Percentiles rank a stretch among this genome's conserved stretches.
These are phyloP conservation scores for Murraya koenigii DNA, from an alignment of 345 rosid genomes.

Conservation along the genomic window DNA sequence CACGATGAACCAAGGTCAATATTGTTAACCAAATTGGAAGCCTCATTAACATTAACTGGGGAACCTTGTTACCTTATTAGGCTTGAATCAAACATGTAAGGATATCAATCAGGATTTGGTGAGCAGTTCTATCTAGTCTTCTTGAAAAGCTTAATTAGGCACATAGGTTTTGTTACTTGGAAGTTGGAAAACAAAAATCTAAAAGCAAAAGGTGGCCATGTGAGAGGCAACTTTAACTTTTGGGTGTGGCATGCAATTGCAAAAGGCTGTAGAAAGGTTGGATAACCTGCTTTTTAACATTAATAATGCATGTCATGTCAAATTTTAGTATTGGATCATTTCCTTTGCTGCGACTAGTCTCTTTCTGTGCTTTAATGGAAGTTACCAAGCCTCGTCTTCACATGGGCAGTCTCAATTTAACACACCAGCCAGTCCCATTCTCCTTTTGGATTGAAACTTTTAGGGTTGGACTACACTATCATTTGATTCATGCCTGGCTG, in stretches of 20 bases:
- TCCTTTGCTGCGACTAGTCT: slow-evolving; percentile 23
- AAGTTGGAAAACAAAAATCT: slow-evolving; percentile 16
- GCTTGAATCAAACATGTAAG: neutral
- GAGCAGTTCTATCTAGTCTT: slow-evolving; percentile 21
- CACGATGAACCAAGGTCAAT: neutral
- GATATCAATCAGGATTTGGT: slow-evolving; percentile 11
- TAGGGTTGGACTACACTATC: neutral
- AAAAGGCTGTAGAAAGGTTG: slow-evolving; percentile 23
- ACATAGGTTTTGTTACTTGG: neutral
- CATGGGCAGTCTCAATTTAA: slow-evolving; percentile 21
- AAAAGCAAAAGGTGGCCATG: slow-evolving; percentile 40
- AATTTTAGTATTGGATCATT: slow-evolving; percentile 25
- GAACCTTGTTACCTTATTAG: neutral
- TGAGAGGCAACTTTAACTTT: slow-evolving; percentile 43
- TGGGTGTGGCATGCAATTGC: slow-evolving; percentile 13
- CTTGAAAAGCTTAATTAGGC: slow-evolving; percentile 5
- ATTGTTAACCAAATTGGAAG: neutral
- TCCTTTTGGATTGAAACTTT: neutral
- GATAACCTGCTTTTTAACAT: slow-evolving; percentile 25
- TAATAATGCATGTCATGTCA: slow-evolving; percentile 39
- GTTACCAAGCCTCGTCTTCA: slow-evolving; percentile 17
- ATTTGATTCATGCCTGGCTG: neutral
- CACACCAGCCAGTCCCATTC: slow-evolving; percentile 13
- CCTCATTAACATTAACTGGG: neutral
- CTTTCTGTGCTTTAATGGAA: slow-evolving; percentile 21